phyloP scores from a whole-genome alignment of 768 basidiomycete genomes.

The Boletellus sp. region DNA sequence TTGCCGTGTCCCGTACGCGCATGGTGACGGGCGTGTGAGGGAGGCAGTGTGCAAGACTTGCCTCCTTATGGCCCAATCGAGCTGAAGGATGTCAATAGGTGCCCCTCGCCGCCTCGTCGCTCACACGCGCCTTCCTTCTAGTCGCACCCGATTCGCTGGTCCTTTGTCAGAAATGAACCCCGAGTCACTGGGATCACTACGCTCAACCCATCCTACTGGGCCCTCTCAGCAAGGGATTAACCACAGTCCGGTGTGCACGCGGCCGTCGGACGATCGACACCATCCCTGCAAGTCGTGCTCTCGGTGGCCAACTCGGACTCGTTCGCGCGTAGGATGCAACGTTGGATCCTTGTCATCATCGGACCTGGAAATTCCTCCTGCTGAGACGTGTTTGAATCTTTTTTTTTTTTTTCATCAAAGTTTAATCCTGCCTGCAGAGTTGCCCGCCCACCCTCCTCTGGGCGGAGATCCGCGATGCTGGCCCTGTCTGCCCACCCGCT shows the following conservation, averaged over 20 bases:
- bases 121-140: conserved; percentile 20
- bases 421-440: not conserved
- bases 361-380: conserved; percentile 5
- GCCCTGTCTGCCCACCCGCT: not conserved
- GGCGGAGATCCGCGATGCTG: not conserved
- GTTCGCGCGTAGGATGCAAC: conserved; percentile 2
- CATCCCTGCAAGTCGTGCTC: conserved; percentile 10
- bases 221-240: conserved; percentile 19
- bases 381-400: not conserved
- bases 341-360: not conserved
- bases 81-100: conserved; percentile 2
- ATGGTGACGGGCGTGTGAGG: conserved; percentile 9
- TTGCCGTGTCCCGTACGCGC: conserved; percentile 4
- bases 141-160: conserved; percentile 8
- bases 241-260: conserved; percentile 21
- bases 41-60: conserved; percentile 5
- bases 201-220: conserved; percentile 5
- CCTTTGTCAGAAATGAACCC: conserved; percentile 12
- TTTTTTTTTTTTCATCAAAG: not conserved
- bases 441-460: not conserved
- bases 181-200: conserved; percentile 13
- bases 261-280: conserved; percentile 11
- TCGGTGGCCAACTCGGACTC: not conserved
- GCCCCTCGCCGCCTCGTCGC: conserved; percentile 21
- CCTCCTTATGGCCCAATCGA: conserved; percentile 6